These are phyloP conservation scores for Hanseniaspora opuntiae DNA, from an alignment of 805 yeast species.

Conservation along the genomic window DNA sequence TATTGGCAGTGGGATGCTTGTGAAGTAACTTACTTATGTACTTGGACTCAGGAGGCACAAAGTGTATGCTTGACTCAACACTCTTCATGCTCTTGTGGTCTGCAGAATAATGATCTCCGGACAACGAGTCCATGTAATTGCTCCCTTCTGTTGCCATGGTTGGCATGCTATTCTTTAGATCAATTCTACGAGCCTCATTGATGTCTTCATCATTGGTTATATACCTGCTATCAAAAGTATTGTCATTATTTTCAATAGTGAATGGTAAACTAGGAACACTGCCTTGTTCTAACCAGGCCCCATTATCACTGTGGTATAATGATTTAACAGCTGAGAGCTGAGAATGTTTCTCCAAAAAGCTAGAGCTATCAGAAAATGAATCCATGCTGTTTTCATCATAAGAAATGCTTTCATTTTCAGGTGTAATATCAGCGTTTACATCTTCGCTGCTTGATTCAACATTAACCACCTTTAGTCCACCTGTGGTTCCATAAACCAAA, in stretches of 20 bases:
- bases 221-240: neutral
- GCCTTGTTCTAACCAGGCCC: neutral
- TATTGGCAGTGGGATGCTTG: slow-evolving; percentile 23
- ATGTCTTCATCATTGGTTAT: neutral
- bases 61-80: neutral
- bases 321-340: slow-evolving; percentile 10
- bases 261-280: slow-evolving; percentile 7
- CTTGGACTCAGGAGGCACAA: slow-evolving; percentile 20
- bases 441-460: neutral
- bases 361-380: neutral
- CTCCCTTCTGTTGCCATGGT: neutral
- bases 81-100: neutral
- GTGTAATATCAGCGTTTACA: neutral
- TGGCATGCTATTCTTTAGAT: neutral
- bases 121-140: neutral
- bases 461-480: slow-evolving; percentile 7
- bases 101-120: neutral
- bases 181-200: neutral
- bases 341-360: slow-evolving; percentile 3
- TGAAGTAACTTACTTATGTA: slow-evolving; percentile 28
- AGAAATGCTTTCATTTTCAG: neutral
- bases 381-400: neutral
- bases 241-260: neutral
- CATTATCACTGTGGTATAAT: slow-evolving; percentile 8
- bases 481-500: neutral